A percentile compares a stretch with the other conserved stretches of the same genome.
phyloP scores from a whole-genome alignment of 2,329 filamentous ascomycete genomes.

The Aspergillus versicolor region DNA sequence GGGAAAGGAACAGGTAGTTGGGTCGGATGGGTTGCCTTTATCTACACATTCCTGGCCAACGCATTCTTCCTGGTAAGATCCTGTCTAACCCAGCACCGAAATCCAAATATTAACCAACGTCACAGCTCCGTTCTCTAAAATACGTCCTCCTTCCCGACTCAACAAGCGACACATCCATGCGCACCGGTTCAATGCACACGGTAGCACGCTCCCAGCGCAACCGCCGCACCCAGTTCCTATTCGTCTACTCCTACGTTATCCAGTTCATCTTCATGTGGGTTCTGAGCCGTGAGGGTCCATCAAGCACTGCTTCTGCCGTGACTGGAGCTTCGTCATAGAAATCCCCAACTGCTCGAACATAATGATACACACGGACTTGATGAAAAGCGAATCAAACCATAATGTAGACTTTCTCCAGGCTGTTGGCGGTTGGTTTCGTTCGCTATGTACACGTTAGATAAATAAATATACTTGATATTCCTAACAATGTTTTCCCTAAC shows the following conservation, averaged over 20 bases:
- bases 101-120: background rate
- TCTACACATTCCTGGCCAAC: constrained; percentile 91
- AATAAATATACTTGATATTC: constrained; percentile 5
- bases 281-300: constrained; percentile 56
- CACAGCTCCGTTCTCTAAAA: constrained; percentile 84
- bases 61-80: constrained; percentile 83
- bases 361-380: constrained; percentile 25
- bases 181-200: constrained; percentile 60
- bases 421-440: background rate
- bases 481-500: background rate
- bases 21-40: constrained; percentile 84
- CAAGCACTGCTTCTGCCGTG: constrained; percentile 22
- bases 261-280: constrained; percentile 96
- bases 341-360: constrained; percentile 7
- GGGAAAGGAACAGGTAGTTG: constrained; percentile 82
- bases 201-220: constrained; percentile 83
- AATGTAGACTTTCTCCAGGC: constrained; percentile 7
- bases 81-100: background rate
- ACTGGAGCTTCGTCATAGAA: constrained; percentile 17
- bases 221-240: constrained; percentile 86
- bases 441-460: constrained; percentile 10
- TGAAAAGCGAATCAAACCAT: constrained; percentile 12
- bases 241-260: constrained; percentile 90
- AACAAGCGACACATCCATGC: constrained; percentile 62
- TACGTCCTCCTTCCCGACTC: constrained; percentile 92